Evolutionary conservation across 371 early-diverging fungal genomes (phyloP).

Genomic region (Mortierella sp.): DNA sequence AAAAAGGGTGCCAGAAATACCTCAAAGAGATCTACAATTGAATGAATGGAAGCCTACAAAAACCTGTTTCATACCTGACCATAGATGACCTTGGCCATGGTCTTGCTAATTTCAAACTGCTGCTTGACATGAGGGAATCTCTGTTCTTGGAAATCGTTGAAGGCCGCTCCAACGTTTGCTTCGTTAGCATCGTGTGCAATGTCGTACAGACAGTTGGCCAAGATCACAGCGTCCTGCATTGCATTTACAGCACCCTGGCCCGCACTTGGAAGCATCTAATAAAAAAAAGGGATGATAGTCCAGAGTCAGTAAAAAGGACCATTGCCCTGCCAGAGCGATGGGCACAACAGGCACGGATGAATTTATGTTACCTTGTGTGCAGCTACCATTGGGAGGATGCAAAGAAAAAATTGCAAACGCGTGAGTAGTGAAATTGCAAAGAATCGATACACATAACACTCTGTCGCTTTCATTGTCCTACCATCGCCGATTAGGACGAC

Average conservation of each 20-base stretch:
- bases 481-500: conserved; percentile 41
- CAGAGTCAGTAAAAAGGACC: not conserved
- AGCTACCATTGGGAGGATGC: conserved; percentile 1
- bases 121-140: conserved; percentile 26
- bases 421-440: too few species aligned
- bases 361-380: conserved; percentile 22
- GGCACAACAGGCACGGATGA: not conserved
- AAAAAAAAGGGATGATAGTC: too few species aligned
- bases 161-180: conserved; percentile 15
- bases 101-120: conserved; percentile 22
- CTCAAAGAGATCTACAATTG: too few species aligned
- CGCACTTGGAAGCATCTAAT: conserved; percentile 34
- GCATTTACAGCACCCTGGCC: conserved; percentile 47
- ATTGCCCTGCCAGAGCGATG: too few species aligned
- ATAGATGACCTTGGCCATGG: conserved; percentile 27
- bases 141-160: conserved; percentile 26
- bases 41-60: too few species aligned
- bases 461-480: too few species aligned
- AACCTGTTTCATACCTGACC: conserved; percentile 11
- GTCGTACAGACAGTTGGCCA: conserved; percentile 36
- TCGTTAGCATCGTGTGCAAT: conserved; percentile 2
- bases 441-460: too few species aligned
- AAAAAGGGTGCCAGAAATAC: too few species aligned
- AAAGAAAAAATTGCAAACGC: not conserved
- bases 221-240: conserved; percentile 34